Evolutionary conservation across 768 basidiomycete genomes (phyloP), one percentile per base, ranked within the genome.

Genomic region (Amanita muscaria): DNA sequence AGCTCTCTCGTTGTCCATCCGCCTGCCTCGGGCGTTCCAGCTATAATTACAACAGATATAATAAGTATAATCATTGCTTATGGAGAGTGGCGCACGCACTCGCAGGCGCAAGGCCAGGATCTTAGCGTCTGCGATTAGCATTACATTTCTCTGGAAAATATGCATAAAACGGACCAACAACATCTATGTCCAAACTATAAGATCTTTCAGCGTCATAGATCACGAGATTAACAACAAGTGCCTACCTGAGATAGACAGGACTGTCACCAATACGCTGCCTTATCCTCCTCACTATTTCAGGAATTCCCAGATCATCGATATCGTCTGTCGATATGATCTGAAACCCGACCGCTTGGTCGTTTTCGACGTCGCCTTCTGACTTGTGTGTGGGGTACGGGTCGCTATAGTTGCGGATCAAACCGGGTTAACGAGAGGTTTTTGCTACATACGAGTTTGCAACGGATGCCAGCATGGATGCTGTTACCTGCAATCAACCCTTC

Each of bases 1-100:
- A 87, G 69, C 62, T 89, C 88, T 38, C 87, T 76, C 15, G 77
- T 80, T 3, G 88, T 87, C 86, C 84, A 88, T 10, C 88, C 88
- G 24, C 88, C 88, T 2, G 81, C 70, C 59, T 90, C 88, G 11
- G 88, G 88, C 1, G 88, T 89, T 11, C 88, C 86, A 46, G 88
- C 83, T 87, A 55, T 3, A 45, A 34, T 42, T 27, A 39, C 37
- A 30, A 46, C 19, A 49, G 39, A 11, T 42, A 15, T 32, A 37
- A 48, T 10, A 36, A 29, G 19, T 1, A 29, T 31, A 36, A 39
- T 14, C 40, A 12, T 6, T 29, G 12, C 7, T 12, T 6, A 29
- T 6, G 27, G 12, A 12, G 27, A 29, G 27, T 6, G 12, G 27
- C 7, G 12, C 12, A 29, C 12, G 6, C 12, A 29, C 27, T 29